phyloP scores from a whole-genome alignment of 2,329 filamentous ascomycete species.

The Aspergillus tanneri region DNA sequence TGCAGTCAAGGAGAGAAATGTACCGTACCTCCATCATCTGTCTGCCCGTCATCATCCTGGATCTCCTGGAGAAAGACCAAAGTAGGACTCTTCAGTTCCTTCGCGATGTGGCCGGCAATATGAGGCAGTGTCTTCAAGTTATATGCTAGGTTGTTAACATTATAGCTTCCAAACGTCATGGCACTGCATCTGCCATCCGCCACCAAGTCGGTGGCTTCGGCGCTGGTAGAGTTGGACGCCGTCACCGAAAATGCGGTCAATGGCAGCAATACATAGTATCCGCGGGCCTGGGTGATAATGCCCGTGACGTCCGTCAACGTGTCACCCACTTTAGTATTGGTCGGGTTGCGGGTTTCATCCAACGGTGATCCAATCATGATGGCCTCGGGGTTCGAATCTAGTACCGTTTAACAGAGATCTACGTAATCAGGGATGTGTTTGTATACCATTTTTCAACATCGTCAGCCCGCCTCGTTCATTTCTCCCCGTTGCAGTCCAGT shows the following conservation, averaged over 20 bases:
- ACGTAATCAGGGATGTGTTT: background rate
- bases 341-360: conserved; percentile 62
- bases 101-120: conserved; percentile 64
- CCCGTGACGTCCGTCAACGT: conserved; percentile 65
- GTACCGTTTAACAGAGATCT: background rate
- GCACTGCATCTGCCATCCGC: conserved; percentile 55
- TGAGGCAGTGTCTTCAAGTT: conserved; percentile 55
- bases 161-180: conserved; percentile 66
- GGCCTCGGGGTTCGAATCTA: conserved; percentile 68
- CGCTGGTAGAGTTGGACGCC: conserved; percentile 44
- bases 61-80: conserved; percentile 69
- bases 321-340: conserved; percentile 64
- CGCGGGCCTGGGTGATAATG: conserved; percentile 64
- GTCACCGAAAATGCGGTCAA: conserved; percentile 56
- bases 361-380: conserved; percentile 65
- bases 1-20: background rate
- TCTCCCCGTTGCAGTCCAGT: conserved; percentile 62
- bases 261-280: conserved; percentile 68
- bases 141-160: conserved; percentile 66
- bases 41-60: conserved; percentile 64
- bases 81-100: conserved; percentile 63
- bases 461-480: conserved; percentile 66
- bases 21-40: conserved; percentile 56
- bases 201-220: conserved; percentile 55
- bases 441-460: conserved; percentile 54